Percentiles rank a stretch among this genome's conserved stretches.
Evolutionary conservation across 768 basidiomycete species (phyloP).

Genomic region (Mycena galopus): DNA sequence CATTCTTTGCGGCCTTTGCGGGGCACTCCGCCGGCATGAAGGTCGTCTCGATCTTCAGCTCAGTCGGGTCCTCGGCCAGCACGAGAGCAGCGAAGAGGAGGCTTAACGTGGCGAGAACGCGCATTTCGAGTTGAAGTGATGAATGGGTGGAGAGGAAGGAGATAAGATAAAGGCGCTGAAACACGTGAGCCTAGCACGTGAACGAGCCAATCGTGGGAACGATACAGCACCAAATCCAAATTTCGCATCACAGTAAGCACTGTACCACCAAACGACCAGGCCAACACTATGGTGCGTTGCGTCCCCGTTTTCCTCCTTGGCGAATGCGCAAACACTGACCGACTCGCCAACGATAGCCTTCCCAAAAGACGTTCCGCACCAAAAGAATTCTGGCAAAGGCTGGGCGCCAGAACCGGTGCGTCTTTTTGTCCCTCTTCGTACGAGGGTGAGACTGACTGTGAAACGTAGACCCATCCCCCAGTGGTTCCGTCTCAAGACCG

Average conservation of each 20-base stretch:
- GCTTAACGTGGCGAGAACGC: constrained; percentile 59
- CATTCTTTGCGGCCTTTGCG: constrained; percentile 68
- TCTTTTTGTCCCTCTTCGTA: constrained; percentile 11
- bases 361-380: constrained; percentile 98
- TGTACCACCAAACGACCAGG: constrained; percentile 33
- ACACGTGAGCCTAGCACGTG: no score
- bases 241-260: constrained; percentile 42
- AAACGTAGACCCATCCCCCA: constrained; percentile 90
- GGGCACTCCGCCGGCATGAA: constrained; percentile 70
- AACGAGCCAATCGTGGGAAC: no score
- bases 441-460: constrained; percentile 8
- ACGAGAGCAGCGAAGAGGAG: constrained; percentile 63
- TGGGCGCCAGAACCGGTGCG: constrained; percentile 93
- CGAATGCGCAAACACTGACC: constrained; percentile 23
- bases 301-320: background rate
- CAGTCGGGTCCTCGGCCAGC: constrained; percentile 60
- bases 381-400: constrained; percentile 99
- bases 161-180: background rate
- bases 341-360: constrained; percentile 74
- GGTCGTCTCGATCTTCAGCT: constrained; percentile 74
- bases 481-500: constrained; percentile 98
- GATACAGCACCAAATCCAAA: constrained; percentile 52
- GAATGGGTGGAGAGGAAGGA: background rate
- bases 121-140: constrained; percentile 61
- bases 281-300: constrained; percentile 63